Conservation (phyloP, 257 asterid species). For the Parsonsia alboflavescens region DNA sequence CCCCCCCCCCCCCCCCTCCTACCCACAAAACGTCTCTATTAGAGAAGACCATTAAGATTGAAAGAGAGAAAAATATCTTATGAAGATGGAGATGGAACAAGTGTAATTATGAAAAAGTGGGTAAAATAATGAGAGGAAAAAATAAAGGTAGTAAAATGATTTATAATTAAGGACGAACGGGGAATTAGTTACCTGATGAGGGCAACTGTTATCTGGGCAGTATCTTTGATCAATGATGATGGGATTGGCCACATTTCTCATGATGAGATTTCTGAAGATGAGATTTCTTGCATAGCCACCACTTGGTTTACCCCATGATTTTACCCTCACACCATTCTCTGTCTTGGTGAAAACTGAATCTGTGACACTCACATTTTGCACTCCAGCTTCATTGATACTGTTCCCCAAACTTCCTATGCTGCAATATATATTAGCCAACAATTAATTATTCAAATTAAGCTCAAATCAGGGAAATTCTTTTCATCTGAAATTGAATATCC, state of each 20-base stretch:
- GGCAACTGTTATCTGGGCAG: slow-evolving; percentile 52
- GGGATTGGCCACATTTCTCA: slow-evolving; percentile 61
- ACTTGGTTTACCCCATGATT: slow-evolving; percentile 67
- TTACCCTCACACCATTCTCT: slow-evolving; percentile 62
- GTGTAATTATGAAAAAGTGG: no score
- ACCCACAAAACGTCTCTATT: no score
- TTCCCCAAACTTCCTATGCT: slow-evolving; percentile 53
- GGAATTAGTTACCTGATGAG: slow-evolving; percentile 36
- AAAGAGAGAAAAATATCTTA: no score
- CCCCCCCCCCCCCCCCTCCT: no score
- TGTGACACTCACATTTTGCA: slow-evolving; percentile 46
- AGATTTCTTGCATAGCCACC: slow-evolving; percentile 54
- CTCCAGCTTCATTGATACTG: slow-evolving; percentile 25
- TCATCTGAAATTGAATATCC: no score
- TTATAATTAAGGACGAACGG: not conserved
- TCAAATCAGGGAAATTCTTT: no score
- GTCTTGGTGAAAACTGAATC: slow-evolving; percentile 53
- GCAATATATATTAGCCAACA: not conserved
- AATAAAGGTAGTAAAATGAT: no score
- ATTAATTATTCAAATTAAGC: no score
- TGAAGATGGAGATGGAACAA: no score
- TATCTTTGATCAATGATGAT: slow-evolving; percentile 63
- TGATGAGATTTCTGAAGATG: slow-evolving; percentile 37
- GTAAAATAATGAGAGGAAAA: no score
- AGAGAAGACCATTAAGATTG: no score